Conservation (phyloP, 345 rosid genomes). For the Aegle marmelos region DNA sequence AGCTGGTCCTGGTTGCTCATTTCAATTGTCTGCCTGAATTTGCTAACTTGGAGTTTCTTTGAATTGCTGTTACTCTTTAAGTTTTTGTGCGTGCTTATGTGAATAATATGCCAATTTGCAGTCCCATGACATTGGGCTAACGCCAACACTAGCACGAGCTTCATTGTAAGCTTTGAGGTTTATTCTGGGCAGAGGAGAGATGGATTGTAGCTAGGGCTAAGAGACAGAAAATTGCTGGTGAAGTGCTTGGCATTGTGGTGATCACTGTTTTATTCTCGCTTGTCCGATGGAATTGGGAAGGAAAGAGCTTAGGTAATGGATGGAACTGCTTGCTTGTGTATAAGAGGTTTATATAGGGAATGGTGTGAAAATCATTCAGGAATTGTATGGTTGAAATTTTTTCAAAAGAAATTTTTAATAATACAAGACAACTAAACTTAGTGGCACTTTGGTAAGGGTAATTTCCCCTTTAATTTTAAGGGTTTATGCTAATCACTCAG, state of each 20-base stretch:
- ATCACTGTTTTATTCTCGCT: background rate
- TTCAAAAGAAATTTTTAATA: background rate
- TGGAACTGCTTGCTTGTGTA: background rate
- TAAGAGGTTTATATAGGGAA: background rate
- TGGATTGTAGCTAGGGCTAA: background rate
- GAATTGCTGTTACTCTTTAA: slow-evolving; percentile 31
- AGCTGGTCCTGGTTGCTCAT: slow-evolving; percentile 31
- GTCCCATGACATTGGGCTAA: slow-evolving; percentile 48
- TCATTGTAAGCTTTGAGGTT: slow-evolving; percentile 46
- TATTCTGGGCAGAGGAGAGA: slow-evolving; percentile 23
- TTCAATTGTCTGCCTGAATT: slow-evolving; percentile 65
- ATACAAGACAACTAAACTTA: background rate
- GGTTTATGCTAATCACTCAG: no score
- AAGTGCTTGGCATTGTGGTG: background rate
- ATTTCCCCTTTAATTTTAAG: no score
- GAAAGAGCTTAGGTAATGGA: background rate
- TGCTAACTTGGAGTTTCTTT: slow-evolving; percentile 42
- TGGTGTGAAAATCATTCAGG: background rate
- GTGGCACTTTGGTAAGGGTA: background rate
- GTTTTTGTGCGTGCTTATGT: slow-evolving; percentile 33
- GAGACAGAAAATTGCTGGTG: background rate
- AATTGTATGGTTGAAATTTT: background rate
- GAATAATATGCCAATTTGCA: slow-evolving; percentile 37
- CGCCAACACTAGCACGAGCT: slow-evolving; percentile 41
- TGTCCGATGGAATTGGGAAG: no score